Percentiles rank a stretch among this genome's conserved stretches.
phyloP scores from a whole-genome alignment of 2,329 filamentous ascomycete genomes.

The Passalora sequoiae region DNA sequence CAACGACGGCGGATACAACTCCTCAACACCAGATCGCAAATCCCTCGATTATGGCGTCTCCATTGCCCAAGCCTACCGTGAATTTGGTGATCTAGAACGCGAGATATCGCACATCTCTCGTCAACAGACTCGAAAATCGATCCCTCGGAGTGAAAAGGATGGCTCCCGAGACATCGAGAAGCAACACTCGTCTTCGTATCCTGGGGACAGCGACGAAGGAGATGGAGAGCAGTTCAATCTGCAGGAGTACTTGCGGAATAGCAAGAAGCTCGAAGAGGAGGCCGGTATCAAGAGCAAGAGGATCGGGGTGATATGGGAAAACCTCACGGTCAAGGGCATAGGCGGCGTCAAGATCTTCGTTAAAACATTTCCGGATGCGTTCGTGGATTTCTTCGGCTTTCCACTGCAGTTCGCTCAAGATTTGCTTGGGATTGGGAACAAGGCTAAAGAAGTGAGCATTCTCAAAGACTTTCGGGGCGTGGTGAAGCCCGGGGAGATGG shows the following conservation, averaged over 20 bases:
- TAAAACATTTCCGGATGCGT: constrained; percentile 56
- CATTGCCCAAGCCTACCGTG: constrained; percentile 61
- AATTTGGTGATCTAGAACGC: constrained; percentile 61
- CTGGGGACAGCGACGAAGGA: constrained; percentile 36
- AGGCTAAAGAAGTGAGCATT: constrained; percentile 67
- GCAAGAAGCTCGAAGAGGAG: constrained; percentile 63
- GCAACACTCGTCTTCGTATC: constrained; percentile 38
- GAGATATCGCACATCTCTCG: constrained; percentile 42
- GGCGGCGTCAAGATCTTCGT: constrained; percentile 59
- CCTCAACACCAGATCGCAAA: constrained; percentile 6
- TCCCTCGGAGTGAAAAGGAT: constrained; percentile 32
- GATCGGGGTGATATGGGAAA: constrained; percentile 61
- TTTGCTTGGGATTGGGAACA: constrained; percentile 61
- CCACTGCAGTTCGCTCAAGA: constrained; percentile 57
- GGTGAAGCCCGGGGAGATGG: constrained; percentile 79
- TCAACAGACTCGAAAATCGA: constrained; percentile 43
- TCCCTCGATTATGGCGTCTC: constrained; percentile 49
- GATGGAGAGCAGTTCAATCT: constrained; percentile 65
- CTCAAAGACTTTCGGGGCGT: constrained; percentile 63
- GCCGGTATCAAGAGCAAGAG: constrained; percentile 73
- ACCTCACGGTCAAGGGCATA: constrained; percentile 59
- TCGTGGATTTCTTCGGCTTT: constrained; percentile 64
- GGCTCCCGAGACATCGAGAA: constrained; percentile 55
- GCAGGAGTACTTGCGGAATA: constrained; percentile 66
- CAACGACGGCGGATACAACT: constrained; percentile 7